Evolutionary conservation across 208 protist species (phyloP).

Genomic region (Polymyxa betae): DNA sequence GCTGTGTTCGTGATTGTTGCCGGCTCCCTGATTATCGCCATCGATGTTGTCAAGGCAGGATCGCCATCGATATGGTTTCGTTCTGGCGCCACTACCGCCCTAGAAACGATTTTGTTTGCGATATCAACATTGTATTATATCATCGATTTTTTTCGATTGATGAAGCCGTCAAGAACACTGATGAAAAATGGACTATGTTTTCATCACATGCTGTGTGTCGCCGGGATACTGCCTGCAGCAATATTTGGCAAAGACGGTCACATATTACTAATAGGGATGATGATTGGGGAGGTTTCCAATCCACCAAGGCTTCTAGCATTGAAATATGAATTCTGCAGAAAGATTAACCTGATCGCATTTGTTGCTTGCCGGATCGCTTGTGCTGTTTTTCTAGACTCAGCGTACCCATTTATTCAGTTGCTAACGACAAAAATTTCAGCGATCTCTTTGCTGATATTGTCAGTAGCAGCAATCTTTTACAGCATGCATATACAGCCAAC

Average conservation of each 20-base stretch:
- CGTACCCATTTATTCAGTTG: not conserved
- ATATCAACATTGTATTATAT: slow-evolving; percentile 2
- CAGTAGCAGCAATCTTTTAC: not conserved
- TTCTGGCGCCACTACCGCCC: too few species aligned
- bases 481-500: not conserved
- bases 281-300: slow-evolving; percentile 20
- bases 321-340: not conserved
- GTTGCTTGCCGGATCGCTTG: not conserved
- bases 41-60: too few species aligned
- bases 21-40: too few species aligned
- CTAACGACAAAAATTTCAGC: not conserved
- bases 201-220: not conserved
- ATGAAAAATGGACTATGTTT: not conserved
- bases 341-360: slow-evolving; percentile 4
- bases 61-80: too few species aligned
- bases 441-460: not conserved
- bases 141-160: not conserved
- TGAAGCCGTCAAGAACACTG: not conserved
- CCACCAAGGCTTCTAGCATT: slow-evolving; percentile 22
- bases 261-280: slow-evolving; percentile 30
- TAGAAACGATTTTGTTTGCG: not conserved
- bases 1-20: too few species aligned
- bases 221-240: not conserved
- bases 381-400: not conserved
- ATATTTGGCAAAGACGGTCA: not conserved